Base-by-base conservation (phyloP, 805 yeast genomes). In the Starmerella kuoi region DNA sequence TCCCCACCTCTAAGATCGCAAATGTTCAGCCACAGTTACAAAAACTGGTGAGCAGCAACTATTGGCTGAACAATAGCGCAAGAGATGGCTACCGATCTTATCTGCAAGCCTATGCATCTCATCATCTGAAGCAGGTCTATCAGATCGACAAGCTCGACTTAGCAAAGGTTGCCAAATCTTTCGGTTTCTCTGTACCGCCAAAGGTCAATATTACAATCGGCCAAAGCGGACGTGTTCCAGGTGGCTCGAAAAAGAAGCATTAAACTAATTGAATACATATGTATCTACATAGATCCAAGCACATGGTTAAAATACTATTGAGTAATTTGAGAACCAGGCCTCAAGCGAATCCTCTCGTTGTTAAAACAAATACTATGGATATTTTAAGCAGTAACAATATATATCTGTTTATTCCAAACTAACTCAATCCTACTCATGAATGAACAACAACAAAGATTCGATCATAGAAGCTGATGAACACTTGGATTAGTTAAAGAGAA, bases 11-110 rank as follows among this genome's bases (percentile, higher is more conserved):
- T 59, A 91, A 91, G 65, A 86, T 91, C 49, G 97, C 96, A 52
- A 91, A 91, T 59, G 95, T 91, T 38, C 99, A 91, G 65, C 72
- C 84, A 9, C 97, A 91, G 64, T 68, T 91, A 54, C 91, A 83
- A 57, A 88, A 88, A 64, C 71, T 91, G 54, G 85, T 88, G 50
- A 77, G 83, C 56, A 81, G 88, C 38, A 91, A 91, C 62, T 91
- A 82, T 65, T 84, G 91, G 80, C 72, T 91, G 52, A 94, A 91
- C 61, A 94, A 84, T 40, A 61, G 87, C 42, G 99, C 99, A 24
- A 84, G 86, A 64, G 99, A 91, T 59, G 99, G 98, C 46, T 91
- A 91, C 68, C 74, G 96, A 61, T 77, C 97, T 2, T 91, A 91
- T 63, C 70, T 91, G 56, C 99, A 91, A 66, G 97, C 98, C 4